Evolutionary conservation across 345 rosid species (phyloP).

Genomic region (Lepidium aucheri): DNA sequence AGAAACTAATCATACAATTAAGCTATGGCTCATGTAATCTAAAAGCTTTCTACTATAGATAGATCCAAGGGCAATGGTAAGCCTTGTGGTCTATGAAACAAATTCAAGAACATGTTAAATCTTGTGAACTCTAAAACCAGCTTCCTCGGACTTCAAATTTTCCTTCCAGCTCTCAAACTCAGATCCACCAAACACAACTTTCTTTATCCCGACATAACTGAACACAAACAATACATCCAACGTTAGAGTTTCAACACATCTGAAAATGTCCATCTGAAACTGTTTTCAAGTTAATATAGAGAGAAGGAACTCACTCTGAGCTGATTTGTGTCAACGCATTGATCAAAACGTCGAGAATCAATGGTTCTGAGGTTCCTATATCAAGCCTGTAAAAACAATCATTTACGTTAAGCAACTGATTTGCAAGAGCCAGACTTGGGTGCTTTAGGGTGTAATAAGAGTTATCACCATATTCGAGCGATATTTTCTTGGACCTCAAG

Average conservation of each 20-base stretch:
- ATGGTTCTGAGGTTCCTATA: slow-evolving; percentile 69
- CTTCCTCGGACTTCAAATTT: slow-evolving; percentile 58
- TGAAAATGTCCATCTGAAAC: background rate
- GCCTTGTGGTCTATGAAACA: slow-evolving; percentile 40
- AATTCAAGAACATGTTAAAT: slow-evolving; percentile 29
- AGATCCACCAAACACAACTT: slow-evolving; percentile 77
- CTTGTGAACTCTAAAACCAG: slow-evolving; percentile 59
- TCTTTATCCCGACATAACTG: slow-evolving; percentile 84
- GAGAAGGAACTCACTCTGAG: slow-evolving; percentile 52
- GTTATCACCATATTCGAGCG: slow-evolving; percentile 68
- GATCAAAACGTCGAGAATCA: slow-evolving; percentile 73
- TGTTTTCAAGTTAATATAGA: background rate
- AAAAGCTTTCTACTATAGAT: background rate
- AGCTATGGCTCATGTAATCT: background rate
- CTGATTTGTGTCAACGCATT: slow-evolving; percentile 90
- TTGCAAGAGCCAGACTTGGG: background rate
- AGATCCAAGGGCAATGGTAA: background rate
- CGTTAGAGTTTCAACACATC: background rate
- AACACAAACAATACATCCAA: background rate
- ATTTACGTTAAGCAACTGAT: background rate
- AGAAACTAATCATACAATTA: background rate
- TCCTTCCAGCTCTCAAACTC: slow-evolving; percentile 83
- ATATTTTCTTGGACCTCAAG: slow-evolving; percentile 83
- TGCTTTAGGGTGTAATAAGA: background rate
- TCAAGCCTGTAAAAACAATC: slow-evolving; percentile 55